Evolutionary conservation across 495 filamentous ascomycete genomes (phyloP).

Genomic region (Trichoderma virens): DNA sequence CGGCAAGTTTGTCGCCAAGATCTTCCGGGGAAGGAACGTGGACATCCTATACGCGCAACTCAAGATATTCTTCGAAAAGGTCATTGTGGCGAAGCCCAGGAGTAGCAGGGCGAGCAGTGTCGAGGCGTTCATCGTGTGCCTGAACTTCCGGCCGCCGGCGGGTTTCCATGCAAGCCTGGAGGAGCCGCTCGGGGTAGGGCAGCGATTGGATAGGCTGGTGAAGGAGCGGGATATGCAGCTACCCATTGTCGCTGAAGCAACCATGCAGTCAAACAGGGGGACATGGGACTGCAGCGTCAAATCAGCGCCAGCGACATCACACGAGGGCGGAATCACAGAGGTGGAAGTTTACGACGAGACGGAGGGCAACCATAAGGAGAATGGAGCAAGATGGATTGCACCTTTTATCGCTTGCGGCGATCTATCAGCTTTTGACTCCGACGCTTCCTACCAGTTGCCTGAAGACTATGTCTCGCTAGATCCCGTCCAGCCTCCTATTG

Average conservation of each 20-base stretch:
- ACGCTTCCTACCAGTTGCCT: slow-evolving; percentile 85
- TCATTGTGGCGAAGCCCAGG: slow-evolving; percentile 86
- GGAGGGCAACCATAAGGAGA: slow-evolving; percentile 35
- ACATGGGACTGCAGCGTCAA: slow-evolving; percentile 29
- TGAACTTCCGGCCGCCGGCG: slow-evolving; percentile 63
- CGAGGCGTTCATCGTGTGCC: slow-evolving; percentile 92
- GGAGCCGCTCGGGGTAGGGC: slow-evolving; percentile 54
- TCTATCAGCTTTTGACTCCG: slow-evolving; percentile 86
- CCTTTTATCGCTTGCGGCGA: slow-evolving; percentile 95
- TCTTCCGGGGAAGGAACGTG: slow-evolving; percentile 89
- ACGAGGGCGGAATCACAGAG: slow-evolving; percentile 45
- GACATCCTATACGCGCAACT: slow-evolving; percentile 89
- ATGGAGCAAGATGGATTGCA: slow-evolving; percentile 68
- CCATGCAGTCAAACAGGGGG: slow-evolving; percentile 32
- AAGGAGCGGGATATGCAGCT: slow-evolving; percentile 24
- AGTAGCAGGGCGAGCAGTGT: slow-evolving; percentile 90
- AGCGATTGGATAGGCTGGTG: slow-evolving; percentile 39
- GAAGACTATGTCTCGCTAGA: slow-evolving; percentile 68
- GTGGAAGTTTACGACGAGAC: slow-evolving; percentile 36
- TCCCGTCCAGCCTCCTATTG: slow-evolving; percentile 92
- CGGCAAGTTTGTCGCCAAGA: slow-evolving; percentile 95
- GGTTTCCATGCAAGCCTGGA: slow-evolving; percentile 61
- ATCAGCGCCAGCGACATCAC: slow-evolving; percentile 12
- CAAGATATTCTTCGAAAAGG: slow-evolving; percentile 78
- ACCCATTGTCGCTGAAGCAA: slow-evolving; percentile 29